Evolutionary conservation across 805 yeast genomes (phyloP).

Genomic region (Wickerhamiella alocasiicola): DNA sequence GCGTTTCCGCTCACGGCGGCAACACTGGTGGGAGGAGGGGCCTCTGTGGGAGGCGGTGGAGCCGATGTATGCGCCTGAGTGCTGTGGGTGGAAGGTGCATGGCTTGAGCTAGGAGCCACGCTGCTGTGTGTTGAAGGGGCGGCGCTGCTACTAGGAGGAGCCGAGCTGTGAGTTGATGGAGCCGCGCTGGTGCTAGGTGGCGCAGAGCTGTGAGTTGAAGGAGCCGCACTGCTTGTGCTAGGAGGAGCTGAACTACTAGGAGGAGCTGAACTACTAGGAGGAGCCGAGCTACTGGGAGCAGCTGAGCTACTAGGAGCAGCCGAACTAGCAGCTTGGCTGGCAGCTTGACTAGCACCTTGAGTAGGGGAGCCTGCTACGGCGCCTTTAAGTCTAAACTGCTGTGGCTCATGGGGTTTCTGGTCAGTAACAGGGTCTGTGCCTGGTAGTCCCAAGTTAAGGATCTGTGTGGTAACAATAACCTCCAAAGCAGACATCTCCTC

Average conservation of each 20-base stretch:
- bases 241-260: too few species aligned
- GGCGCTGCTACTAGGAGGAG: background rate
- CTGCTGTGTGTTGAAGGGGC: too few species aligned
- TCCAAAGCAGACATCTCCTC: constrained; percentile 72
- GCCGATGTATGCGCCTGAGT: too few species aligned
- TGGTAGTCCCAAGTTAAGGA: constrained; percentile 12
- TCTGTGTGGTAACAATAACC: constrained; percentile 35
- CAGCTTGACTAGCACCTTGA: background rate
- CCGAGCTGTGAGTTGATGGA: background rate
- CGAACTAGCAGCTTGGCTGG: background rate
- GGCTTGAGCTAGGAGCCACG: too few species aligned
- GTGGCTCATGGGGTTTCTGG: background rate
- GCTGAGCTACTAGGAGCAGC: background rate
- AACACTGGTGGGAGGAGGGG: background rate
- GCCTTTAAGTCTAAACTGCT: background rate
- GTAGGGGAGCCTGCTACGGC: background rate
- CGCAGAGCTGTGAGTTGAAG: background rate
- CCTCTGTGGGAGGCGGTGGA: too few species aligned
- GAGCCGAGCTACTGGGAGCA: too few species aligned
- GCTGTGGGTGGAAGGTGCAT: too few species aligned
- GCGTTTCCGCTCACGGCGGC: background rate
- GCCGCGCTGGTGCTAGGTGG: too few species aligned
- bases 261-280: too few species aligned
- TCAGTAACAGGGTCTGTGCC: background rate
- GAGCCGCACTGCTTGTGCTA: too few species aligned